Base-by-base conservation (phyloP, 768 basidiomycete species). In the Auricularia sp. region DNA sequence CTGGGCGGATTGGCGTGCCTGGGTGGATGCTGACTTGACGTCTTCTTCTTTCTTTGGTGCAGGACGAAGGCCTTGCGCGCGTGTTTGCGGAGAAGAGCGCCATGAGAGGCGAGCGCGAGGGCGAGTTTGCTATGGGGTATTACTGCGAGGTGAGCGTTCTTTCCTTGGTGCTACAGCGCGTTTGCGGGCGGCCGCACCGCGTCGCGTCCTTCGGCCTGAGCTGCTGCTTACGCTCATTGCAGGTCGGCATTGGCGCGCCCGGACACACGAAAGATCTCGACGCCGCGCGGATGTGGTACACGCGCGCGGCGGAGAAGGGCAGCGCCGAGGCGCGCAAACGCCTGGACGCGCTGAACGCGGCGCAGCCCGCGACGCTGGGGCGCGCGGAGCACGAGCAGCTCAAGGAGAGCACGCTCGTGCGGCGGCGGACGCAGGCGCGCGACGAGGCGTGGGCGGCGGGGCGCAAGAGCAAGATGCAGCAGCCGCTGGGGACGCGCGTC, bases 41-140 rank as follows among this genome's bases (percentile, higher is more conserved):
- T 29, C 29, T 29, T 2, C 29, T 29, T 29, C 29, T 29, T 29
- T 29, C 29, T 2, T 29, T 29, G 29, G 90, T 91, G 45, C 93
- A 94, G 75, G 92, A 95, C 73, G 94, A 97, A 72, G 77, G 73
- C 1, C 81, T 98, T 3, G 94, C 96, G 2, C 84, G 84, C 68
- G 90, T 87, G 0, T 98, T 96, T 76, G 96, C 96, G 0, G 88
- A 92, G 68, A 95, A 96, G 75, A 77, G 77, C 2, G 78, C 77
- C 1, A 73, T 73, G 89, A 90, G 0, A 88, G 89, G 0, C 73
- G 77, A 59, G 89, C 87, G 69, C 89, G 0, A 87, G 83, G 64
- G 96, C 0, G 90, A 94, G 73, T 98, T 98, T 73, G 96, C 94
- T 0, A 88, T 98, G 84, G 96, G 95, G 1, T 98, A 98, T 73